Evolutionary conservation across 2,329 filamentous ascomycete species (phyloP), one percentile per base, ranked within the genome.

Genomic region (Aspergillus unguis): DNA sequence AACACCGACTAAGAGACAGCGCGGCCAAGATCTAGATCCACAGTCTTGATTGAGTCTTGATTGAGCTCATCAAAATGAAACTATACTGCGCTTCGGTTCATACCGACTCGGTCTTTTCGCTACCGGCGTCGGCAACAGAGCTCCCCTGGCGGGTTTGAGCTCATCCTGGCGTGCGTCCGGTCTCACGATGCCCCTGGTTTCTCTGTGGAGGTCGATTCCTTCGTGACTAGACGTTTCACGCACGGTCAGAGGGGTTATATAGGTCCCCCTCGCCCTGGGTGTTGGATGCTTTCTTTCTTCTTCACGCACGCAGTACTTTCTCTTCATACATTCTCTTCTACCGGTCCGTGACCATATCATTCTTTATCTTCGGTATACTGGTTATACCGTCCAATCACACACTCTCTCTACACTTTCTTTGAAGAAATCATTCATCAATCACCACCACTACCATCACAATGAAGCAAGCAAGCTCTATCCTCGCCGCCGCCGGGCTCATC

Each of bases 401-500:
- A 45, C 35, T 32, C 52, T 50, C 52, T 54, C 44, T 56, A 37
- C 45, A 44, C 52, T 46, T 59, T 57, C 28, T 42, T 51, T 33
- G 26, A 35, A 10, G 25, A 29, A 42, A 27, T n/a, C 32, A 17
- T 17, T 17, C 17, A 17, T 17, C 17, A 17, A 17, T 17, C 31
- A 41, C 31, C 17, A 45, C 43, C 27, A 33, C 42, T 25, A 29
- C 44, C 41, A 47, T 50, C 65, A 74, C 60, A 58, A 76, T 75
- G 75, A 75, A 76, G 68, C 68, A 71, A 48, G 59, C 71, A 61
- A 65, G 70, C 48, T 62, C 75, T 56, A 67, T 73, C 53, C 59
- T 76, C 56, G 68, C 72, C 58, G 56, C 77, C 48, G 71, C 75
- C 58, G 69, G 71, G 62, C 64, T 80, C 36, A 62, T 74, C 60